phyloP scores from a whole-genome alignment of 2,329 filamentous ascomycete species.

The Microdochium paspali region DNA sequence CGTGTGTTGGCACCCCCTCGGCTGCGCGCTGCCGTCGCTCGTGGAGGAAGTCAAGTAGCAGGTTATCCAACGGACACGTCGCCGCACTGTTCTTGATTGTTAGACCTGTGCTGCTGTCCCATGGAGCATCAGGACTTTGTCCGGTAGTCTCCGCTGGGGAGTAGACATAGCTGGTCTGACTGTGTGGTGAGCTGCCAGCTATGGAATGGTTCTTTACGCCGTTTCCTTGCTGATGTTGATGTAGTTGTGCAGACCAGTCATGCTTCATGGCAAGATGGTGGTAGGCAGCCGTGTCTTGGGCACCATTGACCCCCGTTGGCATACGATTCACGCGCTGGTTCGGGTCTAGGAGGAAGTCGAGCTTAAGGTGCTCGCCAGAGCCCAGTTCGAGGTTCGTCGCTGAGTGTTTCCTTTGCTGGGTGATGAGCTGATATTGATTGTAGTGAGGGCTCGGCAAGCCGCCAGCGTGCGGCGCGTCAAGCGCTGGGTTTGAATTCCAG shows the following conservation, averaged over 20 bases:
- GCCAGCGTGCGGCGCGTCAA: background rate
- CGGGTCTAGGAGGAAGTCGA: slow-evolving; percentile 63
- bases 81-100: slow-evolving; percentile 52
- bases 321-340: slow-evolving; percentile 44
- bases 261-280: slow-evolving; percentile 40
- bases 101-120: slow-evolving; percentile 12
- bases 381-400: slow-evolving; percentile 50
- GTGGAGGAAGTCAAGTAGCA: slow-evolving; percentile 72
- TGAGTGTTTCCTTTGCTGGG: slow-evolving; percentile 38
- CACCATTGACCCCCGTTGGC: slow-evolving; percentile 37
- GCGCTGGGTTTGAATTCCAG: slow-evolving; percentile 3
- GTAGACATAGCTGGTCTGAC: slow-evolving; percentile 6
- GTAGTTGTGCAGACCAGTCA: slow-evolving; percentile 24
- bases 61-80: slow-evolving; percentile 67
- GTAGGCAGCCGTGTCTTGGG: slow-evolving; percentile 33
- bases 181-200: slow-evolving; percentile 4
- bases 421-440: slow-evolving; percentile 22
- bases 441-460: slow-evolving; percentile 11
- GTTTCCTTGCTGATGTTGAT: slow-evolving; percentile 1
- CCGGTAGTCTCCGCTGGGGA: background rate
- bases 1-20: slow-evolving; percentile 52
- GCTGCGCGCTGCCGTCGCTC: slow-evolving; percentile 57
- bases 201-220: background rate
- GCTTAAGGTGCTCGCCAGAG: slow-evolving; percentile 53
- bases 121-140: slow-evolving; percentile 5